A percentile compares a stretch with the other conserved stretches of the same genome.
Conservation (phyloP, 2,329 filamentous ascomycete genomes). For the Cylindrodendrum hubeiense region DNA sequence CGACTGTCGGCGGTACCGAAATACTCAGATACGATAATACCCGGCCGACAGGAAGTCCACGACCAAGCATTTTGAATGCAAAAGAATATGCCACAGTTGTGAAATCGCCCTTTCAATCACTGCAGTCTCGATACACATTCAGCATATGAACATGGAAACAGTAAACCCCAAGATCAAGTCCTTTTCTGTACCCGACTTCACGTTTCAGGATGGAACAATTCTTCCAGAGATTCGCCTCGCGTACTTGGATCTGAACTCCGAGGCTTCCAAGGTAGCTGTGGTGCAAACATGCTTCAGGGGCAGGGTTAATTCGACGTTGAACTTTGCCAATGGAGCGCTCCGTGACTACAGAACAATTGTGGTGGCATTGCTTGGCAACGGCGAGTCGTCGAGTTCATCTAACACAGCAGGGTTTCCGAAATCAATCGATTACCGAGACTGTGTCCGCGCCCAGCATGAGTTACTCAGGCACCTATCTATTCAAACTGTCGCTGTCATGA, state of each 20-base stretch:
- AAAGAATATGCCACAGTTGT: constrained; percentile 77
- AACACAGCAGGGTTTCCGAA: constrained; percentile 55
- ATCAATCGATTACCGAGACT: constrained; percentile 56
- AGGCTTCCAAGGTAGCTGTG: constrained; percentile 55
- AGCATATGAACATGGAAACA: not conserved
- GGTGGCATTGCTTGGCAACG: constrained; percentile 61
- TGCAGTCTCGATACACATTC: not conserved
- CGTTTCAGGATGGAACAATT: constrained; percentile 46
- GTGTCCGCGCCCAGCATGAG: constrained; percentile 55
- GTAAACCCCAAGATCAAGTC: not conserved
- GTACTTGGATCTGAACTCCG: constrained; percentile 42
- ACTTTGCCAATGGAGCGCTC: constrained; percentile 57
- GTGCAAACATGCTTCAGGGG: constrained; percentile 69
- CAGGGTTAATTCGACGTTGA: constrained; percentile 61
- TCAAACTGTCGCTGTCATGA: constrained; percentile 54
- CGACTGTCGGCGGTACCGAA: too few species aligned
- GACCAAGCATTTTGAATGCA: constrained; percentile 66
- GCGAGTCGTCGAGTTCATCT: constrained; percentile 61
- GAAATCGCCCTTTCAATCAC: constrained; percentile 59
- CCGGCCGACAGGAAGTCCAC: constrained; percentile 72
- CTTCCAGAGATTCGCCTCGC: constrained; percentile 44
- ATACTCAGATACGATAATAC: constrained; percentile 45
- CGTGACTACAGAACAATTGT: constrained; percentile 59
- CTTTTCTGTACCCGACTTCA: constrained; percentile 11
- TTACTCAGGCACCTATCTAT: constrained; percentile 53